Conservation (phyloP, 139 green algal genomes). For the Coccomyxa sp. region DNA sequence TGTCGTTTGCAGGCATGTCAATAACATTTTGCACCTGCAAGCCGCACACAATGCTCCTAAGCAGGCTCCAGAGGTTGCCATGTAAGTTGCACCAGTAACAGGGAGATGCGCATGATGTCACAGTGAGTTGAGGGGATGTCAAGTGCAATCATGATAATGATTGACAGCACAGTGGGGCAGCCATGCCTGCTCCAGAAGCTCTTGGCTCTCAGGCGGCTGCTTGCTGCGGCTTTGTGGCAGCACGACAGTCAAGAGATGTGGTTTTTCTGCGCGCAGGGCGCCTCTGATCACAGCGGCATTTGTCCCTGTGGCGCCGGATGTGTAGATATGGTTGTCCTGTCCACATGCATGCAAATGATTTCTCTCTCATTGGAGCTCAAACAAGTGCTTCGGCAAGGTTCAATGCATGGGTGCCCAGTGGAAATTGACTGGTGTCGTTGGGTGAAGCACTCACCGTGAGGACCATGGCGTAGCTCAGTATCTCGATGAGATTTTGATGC, state of each 20-base stretch:
- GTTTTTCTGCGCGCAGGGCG: constrained; percentile 85
- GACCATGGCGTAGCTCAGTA: constrained; percentile 95
- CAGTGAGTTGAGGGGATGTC: too few species aligned
- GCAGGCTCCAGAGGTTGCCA: too few species aligned
- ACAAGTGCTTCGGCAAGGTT: not conserved
- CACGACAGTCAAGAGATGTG: constrained; percentile 94
- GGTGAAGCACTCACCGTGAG: constrained; percentile 68
- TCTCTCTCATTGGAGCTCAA: not conserved
- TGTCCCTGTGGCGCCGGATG: constrained; percentile 90
- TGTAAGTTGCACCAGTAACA: too few species aligned
- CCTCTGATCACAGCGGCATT: constrained; percentile 97
- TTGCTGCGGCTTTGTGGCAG: constrained; percentile 82
- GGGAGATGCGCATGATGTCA: too few species aligned
- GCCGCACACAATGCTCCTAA: not conserved
- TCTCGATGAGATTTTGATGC: constrained; percentile 97
- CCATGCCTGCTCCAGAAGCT: constrained; percentile 80
- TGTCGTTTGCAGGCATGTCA: constrained; percentile 93
- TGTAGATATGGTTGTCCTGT: constrained; percentile 97
- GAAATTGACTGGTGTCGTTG: too few species aligned
- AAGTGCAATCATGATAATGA: too few species aligned
- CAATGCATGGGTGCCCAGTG: too few species aligned
- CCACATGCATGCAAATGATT: not conserved
- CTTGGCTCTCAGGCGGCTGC: constrained; percentile 90
- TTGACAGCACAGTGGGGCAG: too few species aligned
- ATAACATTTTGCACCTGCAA: constrained; percentile 80